Evolutionary conservation across 495 filamentous ascomycete genomes (phyloP).

Genomic region (Amniculicola lignicola): DNA sequence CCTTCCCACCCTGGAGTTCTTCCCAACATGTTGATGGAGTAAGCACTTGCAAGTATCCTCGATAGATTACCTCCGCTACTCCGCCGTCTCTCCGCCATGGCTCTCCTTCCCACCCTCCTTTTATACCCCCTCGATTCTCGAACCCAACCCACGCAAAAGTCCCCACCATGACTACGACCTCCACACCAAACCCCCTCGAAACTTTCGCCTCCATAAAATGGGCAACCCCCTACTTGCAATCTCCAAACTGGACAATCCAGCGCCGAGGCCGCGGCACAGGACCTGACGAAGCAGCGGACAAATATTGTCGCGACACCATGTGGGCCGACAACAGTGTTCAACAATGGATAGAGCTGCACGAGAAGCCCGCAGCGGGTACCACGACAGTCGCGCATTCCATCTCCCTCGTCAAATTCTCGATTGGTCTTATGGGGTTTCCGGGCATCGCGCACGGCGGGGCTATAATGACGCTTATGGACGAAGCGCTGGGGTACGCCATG

Average conservation of each 20-base stretch:
- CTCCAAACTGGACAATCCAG: slow-evolving; percentile 3
- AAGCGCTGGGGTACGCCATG: slow-evolving; percentile 21
- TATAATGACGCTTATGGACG: slow-evolving; percentile 26
- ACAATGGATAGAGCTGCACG: slow-evolving; percentile 14
- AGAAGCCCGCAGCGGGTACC: slow-evolving; percentile 8
- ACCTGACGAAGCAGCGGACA: background rate
- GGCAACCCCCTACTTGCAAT: slow-evolving; percentile 14
- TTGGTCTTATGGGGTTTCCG: slow-evolving; percentile 18
- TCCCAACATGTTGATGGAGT: no score
- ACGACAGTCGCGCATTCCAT: slow-evolving; percentile 1
- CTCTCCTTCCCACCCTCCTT: no score
- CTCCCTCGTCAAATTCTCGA: slow-evolving; percentile 9
- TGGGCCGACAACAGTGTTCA: slow-evolving; percentile 11
- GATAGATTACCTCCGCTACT: no score
- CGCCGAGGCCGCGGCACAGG: slow-evolving; percentile 2
- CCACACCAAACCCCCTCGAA: no score
- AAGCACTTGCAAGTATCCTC: no score
- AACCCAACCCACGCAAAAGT: no score
- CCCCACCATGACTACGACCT: no score
- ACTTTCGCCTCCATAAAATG: slow-evolving; percentile 22
- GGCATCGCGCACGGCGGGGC: slow-evolving; percentile 26
- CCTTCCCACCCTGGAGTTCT: no score
- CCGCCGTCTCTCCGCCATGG: no score
- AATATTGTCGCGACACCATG: slow-evolving; percentile 16
- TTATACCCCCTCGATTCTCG: no score